A percentile compares a stretch with the other conserved stretches of the same genome.
These are phyloP conservation scores for Aspergillus flavus DNA, from an alignment of 2,329 filamentous ascomycete genomes.

Conservation along the genomic window DNA sequence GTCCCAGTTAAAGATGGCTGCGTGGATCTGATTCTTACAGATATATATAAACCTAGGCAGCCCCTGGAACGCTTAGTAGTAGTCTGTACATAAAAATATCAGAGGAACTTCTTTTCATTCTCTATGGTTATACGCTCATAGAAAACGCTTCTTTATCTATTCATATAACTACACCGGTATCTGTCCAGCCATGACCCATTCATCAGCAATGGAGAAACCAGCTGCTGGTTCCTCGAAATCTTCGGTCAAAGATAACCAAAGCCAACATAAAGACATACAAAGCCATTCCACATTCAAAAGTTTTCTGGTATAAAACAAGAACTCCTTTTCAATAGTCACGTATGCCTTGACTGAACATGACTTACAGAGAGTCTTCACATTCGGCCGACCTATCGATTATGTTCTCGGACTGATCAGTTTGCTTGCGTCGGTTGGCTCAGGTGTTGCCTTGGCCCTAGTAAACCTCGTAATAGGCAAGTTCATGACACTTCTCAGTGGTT, in stretches of 20 bases:
- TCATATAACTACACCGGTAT: neutral
- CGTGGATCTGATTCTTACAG: neutral
- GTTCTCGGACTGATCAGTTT: slow-evolving; percentile 5
- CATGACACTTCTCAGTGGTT: slow-evolving; percentile 30
- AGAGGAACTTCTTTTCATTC: neutral
- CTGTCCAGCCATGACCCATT: neutral
- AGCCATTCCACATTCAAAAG: neutral
- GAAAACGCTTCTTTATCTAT: neutral
- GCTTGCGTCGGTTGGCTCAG: slow-evolving; percentile 25
- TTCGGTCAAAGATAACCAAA: neutral
- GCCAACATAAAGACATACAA: neutral
- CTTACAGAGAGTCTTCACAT: slow-evolving; percentile 12
- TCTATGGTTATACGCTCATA: neutral
- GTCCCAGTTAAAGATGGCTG: neutral
- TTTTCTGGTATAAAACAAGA: neutral
- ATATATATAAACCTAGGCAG: neutral
- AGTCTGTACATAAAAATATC: neutral
- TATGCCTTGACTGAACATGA: neutral
- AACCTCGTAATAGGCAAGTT: slow-evolving; percentile 42
- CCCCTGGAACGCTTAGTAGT: neutral
- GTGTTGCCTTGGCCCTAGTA: slow-evolving; percentile 36
- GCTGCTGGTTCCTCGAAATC: neutral
- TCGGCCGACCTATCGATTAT: slow-evolving; percentile 4
- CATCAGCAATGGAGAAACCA: neutral
- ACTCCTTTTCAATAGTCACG: neutral